These are phyloP conservation scores for Coleophoma crateriformis DNA, from an alignment of 2,329 filamentous ascomycete species.

Conservation along the genomic window DNA sequence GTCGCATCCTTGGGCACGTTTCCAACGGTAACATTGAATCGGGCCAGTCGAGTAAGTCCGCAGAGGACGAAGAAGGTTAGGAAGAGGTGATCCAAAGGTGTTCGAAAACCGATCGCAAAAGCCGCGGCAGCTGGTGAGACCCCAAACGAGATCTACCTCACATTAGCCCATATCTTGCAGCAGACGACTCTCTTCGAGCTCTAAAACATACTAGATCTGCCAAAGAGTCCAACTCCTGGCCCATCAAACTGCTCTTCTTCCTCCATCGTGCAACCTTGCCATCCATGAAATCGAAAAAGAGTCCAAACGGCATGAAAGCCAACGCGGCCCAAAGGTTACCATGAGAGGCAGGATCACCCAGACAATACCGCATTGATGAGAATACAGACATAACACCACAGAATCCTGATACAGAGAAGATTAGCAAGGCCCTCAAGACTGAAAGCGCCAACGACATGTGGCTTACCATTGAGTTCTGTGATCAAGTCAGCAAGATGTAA, in stretches of 20 bases:
- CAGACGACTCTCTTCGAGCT: not conserved
- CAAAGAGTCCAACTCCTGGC: slow-evolving; percentile 92
- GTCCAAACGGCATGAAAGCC: slow-evolving; percentile 80
- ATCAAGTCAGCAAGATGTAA: slow-evolving; percentile 81
- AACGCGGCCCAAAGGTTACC: slow-evolving; percentile 77
- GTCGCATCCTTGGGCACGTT: slow-evolving; percentile 85
- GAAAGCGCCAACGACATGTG: not conserved
- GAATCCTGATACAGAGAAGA: slow-evolving; percentile 47
- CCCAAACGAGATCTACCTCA: slow-evolving; percentile 81
- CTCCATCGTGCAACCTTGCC: slow-evolving; percentile 95
- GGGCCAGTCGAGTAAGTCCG: slow-evolving; percentile 85
- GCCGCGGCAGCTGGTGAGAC: slow-evolving; percentile 82
- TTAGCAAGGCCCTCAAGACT: too few species aligned
- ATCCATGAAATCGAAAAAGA: slow-evolving; percentile 98
- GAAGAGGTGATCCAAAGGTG: slow-evolving; percentile 71
- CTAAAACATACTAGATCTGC: slow-evolving; percentile 72
- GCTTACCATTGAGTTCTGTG: slow-evolving; percentile 70
- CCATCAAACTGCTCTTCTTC: slow-evolving; percentile 96
- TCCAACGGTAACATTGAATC: slow-evolving; percentile 94
- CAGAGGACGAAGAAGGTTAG: slow-evolving; percentile 89
- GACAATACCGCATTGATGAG: slow-evolving; percentile 88
- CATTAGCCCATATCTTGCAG: not conserved
- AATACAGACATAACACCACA: slow-evolving; percentile 95
- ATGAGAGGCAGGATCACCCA: slow-evolving; percentile 61
- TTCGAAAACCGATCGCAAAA: slow-evolving; percentile 85